These are phyloP conservation scores for Neoboletus magnificus DNA, from an alignment of 768 basidiomycete genomes.

Conservation along the genomic window DNA sequence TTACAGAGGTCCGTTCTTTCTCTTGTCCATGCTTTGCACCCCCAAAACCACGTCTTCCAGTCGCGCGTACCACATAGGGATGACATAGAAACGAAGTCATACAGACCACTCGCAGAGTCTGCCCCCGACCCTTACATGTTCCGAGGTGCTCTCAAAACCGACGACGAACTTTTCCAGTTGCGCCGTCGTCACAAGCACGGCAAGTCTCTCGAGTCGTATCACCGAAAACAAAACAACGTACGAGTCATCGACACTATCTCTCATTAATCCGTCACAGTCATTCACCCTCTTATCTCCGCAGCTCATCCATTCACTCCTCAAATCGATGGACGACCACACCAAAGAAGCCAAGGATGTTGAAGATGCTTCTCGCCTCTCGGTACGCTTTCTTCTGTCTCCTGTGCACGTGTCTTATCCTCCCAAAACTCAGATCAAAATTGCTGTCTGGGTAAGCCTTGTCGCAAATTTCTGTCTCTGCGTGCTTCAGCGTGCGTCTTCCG, in stretches of 20 bases:
- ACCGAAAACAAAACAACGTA: constrained; percentile 71
- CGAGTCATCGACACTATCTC: constrained; percentile 16
- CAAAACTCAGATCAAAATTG: constrained; percentile 71
- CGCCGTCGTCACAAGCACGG: constrained; percentile 55
- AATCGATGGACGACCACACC: constrained; percentile 87
- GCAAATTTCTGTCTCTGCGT: constrained; percentile 71
- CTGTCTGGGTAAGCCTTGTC: constrained; percentile 78
- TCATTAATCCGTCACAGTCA: background rate
- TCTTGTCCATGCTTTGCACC: background rate
- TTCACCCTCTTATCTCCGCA: constrained; percentile 30
- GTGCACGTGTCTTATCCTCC: background rate
- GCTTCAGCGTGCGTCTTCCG: constrained; percentile 52
- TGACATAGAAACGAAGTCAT: constrained; percentile 42
- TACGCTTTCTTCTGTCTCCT: constrained; percentile 31
- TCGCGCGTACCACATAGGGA: background rate
- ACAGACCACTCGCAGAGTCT: constrained; percentile 23
- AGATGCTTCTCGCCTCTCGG: constrained; percentile 62
- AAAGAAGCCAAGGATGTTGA: constrained; percentile 73
- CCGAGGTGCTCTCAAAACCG: constrained; percentile 55
- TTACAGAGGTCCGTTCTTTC: constrained; percentile 7
- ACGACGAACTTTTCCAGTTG: constrained; percentile 60
- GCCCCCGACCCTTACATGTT: constrained; percentile 65
- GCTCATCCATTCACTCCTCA: constrained; percentile 85
- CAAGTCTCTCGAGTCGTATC: constrained; percentile 62
- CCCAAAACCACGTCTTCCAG: background rate